Conservation (phyloP, 495 filamentous ascomycete genomes). For the Penicillium malachiteum region DNA sequence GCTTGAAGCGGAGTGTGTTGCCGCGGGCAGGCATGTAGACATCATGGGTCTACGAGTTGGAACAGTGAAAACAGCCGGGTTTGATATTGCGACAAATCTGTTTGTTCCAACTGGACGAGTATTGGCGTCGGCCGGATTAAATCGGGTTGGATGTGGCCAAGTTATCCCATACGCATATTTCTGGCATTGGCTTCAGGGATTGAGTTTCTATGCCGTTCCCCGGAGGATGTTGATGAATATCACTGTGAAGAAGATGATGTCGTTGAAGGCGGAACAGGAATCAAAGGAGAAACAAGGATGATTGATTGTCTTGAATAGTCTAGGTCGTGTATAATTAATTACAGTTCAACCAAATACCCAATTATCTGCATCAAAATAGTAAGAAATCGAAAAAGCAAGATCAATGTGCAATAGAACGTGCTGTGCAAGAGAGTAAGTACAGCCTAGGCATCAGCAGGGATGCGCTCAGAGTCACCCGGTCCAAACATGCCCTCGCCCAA, state of each 20-base stretch:
- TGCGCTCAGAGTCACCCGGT: slow-evolving; percentile 33
- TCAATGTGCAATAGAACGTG: background rate
- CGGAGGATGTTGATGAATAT: slow-evolving; percentile 21
- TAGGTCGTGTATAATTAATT: slow-evolving; percentile 6
- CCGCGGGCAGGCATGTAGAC: slow-evolving; percentile 24
- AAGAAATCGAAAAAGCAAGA: background rate
- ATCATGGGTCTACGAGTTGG: slow-evolving; percentile 31
- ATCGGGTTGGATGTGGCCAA: slow-evolving; percentile 31
- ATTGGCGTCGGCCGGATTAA: slow-evolving; percentile 27
- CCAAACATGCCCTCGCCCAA: slow-evolving; percentile 49
- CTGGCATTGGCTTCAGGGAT: slow-evolving; percentile 25
- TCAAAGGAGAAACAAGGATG: slow-evolving; percentile 16
- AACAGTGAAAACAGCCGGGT: slow-evolving; percentile 20
- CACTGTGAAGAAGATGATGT: slow-evolving; percentile 11
- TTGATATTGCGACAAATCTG: slow-evolving; percentile 18
- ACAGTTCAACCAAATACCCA: slow-evolving; percentile 8
- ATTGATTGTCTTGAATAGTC: background rate
- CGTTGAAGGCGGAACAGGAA: slow-evolving; percentile 12
- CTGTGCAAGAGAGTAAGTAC: slow-evolving; percentile 6
- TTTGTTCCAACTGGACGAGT: slow-evolving; percentile 21
- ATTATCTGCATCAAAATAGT: slow-evolving; percentile 9
- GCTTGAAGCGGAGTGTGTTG: slow-evolving; percentile 29
- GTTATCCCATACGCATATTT: slow-evolving; percentile 29
- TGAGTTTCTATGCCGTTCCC: slow-evolving; percentile 23
- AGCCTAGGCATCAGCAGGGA: slow-evolving; percentile 38